A percentile compares a stretch with the other conserved stretches of the same genome.
These are phyloP conservation scores for Adansonia grandidieri DNA, from an alignment of 441 rosid genomes.

Conservation along the genomic window DNA sequence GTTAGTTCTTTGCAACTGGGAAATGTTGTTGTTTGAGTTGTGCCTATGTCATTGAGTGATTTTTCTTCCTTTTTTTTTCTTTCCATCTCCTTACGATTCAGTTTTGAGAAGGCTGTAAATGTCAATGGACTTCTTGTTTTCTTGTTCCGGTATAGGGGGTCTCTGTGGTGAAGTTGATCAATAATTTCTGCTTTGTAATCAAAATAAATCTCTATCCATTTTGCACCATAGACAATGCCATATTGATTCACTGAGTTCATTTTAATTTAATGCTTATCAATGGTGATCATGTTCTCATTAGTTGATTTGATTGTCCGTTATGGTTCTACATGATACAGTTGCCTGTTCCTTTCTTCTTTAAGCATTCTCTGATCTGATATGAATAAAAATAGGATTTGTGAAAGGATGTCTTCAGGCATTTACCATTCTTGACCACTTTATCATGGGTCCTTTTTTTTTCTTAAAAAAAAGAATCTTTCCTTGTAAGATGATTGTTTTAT, in stretches of 20 bases:
- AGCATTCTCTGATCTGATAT: slow-evolving; percentile 11
- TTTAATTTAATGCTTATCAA: background rate
- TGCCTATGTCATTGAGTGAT: background rate
- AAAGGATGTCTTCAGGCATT: background rate
- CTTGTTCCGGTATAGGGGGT: background rate
- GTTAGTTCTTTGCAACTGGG: background rate
- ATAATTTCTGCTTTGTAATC: background rate
- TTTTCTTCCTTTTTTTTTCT: background rate
- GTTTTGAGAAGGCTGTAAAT: slow-evolving; percentile 6
- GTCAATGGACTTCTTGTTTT: background rate
- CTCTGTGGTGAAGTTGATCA: background rate
- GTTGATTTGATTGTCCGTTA: background rate
- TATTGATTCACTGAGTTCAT: background rate
- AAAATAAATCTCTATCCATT: background rate
- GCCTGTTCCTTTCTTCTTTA: background rate
- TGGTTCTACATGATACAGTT: background rate
- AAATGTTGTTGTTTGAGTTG: background rate
- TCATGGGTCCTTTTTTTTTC: background rate
- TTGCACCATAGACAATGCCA: background rate
- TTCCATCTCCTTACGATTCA: background rate
- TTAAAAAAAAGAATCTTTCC: background rate
- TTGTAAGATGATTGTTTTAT: slow-evolving; percentile 22
- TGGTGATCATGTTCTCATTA: slow-evolving; percentile 6
- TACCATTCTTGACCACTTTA: background rate
- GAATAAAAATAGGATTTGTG: background rate